phyloP scores from a whole-genome alignment of 177 flowering plant genomes.

The Vitis hybrid region DNA sequence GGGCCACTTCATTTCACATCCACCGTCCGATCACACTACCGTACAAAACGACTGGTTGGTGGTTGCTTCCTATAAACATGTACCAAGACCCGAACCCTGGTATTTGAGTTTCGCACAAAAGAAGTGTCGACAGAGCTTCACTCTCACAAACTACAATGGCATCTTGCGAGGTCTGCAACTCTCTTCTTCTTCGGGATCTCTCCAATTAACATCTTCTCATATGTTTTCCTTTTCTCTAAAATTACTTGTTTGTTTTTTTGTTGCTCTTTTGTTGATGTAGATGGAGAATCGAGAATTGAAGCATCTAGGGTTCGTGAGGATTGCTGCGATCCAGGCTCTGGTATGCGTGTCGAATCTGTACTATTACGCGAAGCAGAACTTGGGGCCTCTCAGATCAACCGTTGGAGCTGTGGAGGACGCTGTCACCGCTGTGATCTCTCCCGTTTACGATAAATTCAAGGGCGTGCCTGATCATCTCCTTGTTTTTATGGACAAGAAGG shows the following conservation, averaged over 20 bases:
- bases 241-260: background rate
- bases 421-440: conserved; percentile 43
- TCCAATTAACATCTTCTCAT: background rate
- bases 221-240: background rate
- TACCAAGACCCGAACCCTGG: too few relatives aligned
- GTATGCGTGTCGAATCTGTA: conserved; percentile 44
- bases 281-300: conserved; percentile 38
- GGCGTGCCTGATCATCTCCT: conserved; percentile 51
- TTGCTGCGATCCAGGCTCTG: conserved; percentile 38
- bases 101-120: too few relatives aligned
- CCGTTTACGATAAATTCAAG: conserved; percentile 53
- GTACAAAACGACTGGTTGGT: too few relatives aligned
- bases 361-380: conserved; percentile 61
- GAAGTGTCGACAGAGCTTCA: too few relatives aligned
- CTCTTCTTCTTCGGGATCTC: background rate
- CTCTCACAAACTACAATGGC: too few relatives aligned
- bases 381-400: conserved; percentile 51
- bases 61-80: too few relatives aligned
- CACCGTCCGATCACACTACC: background rate
- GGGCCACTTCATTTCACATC: background rate
- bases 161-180: background rate
- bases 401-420: conserved; percentile 49
- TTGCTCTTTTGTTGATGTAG: conserved; percentile 4
- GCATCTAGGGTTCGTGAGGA: conserved; percentile 55
- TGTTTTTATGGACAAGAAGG: conserved; percentile 55